Base-by-base conservation (phyloP, 2,329 filamentous ascomycete genomes). In the Colletotrichum sp. region DNA sequence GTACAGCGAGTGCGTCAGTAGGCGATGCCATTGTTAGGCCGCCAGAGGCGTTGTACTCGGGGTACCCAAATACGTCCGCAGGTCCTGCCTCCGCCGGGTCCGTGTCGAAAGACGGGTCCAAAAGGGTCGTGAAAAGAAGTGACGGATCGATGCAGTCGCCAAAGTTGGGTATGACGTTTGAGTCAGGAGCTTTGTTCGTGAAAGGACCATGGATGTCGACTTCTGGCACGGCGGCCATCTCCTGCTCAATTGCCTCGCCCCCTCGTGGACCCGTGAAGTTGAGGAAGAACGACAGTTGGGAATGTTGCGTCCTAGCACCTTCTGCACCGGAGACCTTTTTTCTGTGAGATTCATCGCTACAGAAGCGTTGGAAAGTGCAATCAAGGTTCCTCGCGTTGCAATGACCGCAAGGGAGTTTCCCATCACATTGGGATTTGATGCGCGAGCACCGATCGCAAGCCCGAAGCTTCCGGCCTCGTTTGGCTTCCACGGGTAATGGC, bases 311-410 rank as follows among this genome's bases (percentile, higher is more conserved):
- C 1, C 2, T 1, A 4, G 18, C 18, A 4, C 0, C 5, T n/a
- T 4, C 3, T 2, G 43, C 0, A 7, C 5, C n/a, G 2, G 43
- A 5, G 18, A 2, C 9, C 6, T 21, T 13, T 13, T 3, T 0
- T 3, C n/a, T 48, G 2, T 52, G 43, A 13, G n/a, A 21, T 0
- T 13, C 10, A 8, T 52, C n/a, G n/a, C 18, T 52, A 0, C 43
- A 52, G 43, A 52, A 52, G n/a, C 43, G n/a, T 21, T 52, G 3
- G 1, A 21, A 52, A 0, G n/a, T 52, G 43, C 43, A 52, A 0
- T 21, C 43, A 13, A 52, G 43, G 0, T 52, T 52, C 10, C 43
- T 1, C 18, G n/a, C 43, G 0, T 13, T 52, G n/a, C 43, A 52
- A 52, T 52, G 43, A 8, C 4, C n/a, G 2, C 43, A 52, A 21